Base-by-base conservation (phyloP, 1,284 basidiomycete species). In the Lignosus rhinocerotis region DNA sequence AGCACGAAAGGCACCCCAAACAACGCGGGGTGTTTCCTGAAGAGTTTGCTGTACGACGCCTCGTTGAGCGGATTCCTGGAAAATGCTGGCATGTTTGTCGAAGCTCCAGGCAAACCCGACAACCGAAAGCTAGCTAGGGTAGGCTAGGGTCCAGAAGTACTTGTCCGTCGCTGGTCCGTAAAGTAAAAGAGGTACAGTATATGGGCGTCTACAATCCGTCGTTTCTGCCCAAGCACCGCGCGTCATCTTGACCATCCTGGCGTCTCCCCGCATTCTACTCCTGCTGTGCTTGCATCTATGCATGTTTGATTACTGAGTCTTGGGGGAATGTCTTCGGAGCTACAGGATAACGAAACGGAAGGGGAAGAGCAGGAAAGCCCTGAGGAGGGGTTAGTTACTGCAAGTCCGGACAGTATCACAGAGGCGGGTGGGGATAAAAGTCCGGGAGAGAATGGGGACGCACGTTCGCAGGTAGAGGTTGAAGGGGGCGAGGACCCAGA, bases 1-100 rank as follows among this genome's bases (percentile, higher is more conserved):
- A 88, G 72, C 19, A 97, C 63, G 75, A 98, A 98, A 0, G 96
- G 94, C 2, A 96, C 73, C 7, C 96, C 96, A 65, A 98, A 98
- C 6, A 88, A 65, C 2, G 77, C 76, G 0, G 90, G 91, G 67
- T 90, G 74, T 61, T 78, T 83, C 58, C 80, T 78, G 12, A 90
- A 69, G 2, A 70, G 70, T 12, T 55, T 70, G 67, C 84, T 81
- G 14, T 84, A 64, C 1, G 75, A 71, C 1, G 79, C 73, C 6
- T 76, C 69, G 47, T 76, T 80, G 55, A 84, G 70, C 6, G 87
- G 78, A 59, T 80, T 82, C 1, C 83, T 82, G 8, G 77, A 67
- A 70, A 93, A 91, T 11, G 79, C 72, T 10, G 83, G 75, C 86
- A 88, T 90, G 25, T 36, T 36, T 8, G 31, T 39, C 19, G 17